Base-by-base conservation (phyloP, 768 basidiomycete species). In the Termitomyces sp. region DNA sequence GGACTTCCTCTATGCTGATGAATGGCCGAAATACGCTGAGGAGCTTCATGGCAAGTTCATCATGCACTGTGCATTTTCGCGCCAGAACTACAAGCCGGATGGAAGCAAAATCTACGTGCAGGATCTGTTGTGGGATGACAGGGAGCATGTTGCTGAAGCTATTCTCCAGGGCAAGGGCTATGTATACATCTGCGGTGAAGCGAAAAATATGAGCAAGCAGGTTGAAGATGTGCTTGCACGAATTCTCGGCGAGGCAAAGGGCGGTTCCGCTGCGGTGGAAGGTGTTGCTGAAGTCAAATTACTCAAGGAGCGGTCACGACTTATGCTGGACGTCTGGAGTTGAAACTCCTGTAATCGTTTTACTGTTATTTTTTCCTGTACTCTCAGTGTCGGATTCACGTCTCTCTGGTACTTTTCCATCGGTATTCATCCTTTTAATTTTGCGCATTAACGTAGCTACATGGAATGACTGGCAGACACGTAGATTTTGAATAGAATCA, bases 61-160 rank as follows among this genome's bases (percentile, higher is more conserved):
- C 61, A 80, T 99, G 77, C 89, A 91, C 71, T 80, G 79, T 63
- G 93, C 97, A 5, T 93, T 98, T 79, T 98, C 95, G 44, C 89
- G 94, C 54, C 88, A 95, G 58, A 86, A 85, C n/a, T 91, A 83
- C 78, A 92, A 89, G 72, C 83, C 91, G 5, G 93, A 95, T 64
- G 91, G 94, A 28, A 79, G 89, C 79, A 99, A 98, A 80, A 92
- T 96, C 68, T 99, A 99, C 75, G 97, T 99, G n/a, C 97, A 99
- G 75, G 94, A 99, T 74, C 78, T 98, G 59, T 76, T 99, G 12
- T 94, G 90, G 91, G 86, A 98, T 52, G 86, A 93, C 70, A 80
- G 86, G 57, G 86, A 87, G 71, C 81, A 86, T 58, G 82, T 99
- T 55, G 91, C 90, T 10, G 87, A 95, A 57, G 88, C 91, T 18